Evolutionary conservation across 169 alveolate genomes (phyloP), one percentile per base, ranked within the genome.

Genomic region (Cyclospora cayetanensis): DNA sequence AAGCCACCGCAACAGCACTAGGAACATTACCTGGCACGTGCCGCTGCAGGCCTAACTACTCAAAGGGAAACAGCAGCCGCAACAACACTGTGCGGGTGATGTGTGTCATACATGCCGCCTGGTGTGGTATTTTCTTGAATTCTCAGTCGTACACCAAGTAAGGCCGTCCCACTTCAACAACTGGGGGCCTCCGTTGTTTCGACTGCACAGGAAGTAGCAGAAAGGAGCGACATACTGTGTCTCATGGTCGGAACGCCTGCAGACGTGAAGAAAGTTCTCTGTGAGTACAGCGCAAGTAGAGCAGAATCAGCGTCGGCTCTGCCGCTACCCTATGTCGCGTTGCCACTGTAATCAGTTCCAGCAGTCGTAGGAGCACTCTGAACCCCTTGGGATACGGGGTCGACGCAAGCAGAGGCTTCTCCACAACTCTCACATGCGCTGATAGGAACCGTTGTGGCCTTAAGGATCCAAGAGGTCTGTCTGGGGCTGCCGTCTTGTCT

Each of bases 201-300:
- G n/a, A 94, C 95, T 29, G 66, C 83, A 29, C 25, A 22, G 18
- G 97, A 96, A 60, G 74, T 96, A 9, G 98, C 97, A 60, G 46
- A 76, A 39, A 82, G 91, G 4, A 82, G 94, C 34, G 97, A 96
- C 79, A 92, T 92, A 22, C 94, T 97, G 5, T 97, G 96, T 92
- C 43, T 95, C 20, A 96, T 97, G 97, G 94, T 97, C 0, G 98
- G 98, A 3, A 95, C 93, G 60, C 98, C 98, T 12, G 90, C 93
- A 35, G 98, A 97, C 80, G 97, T 96, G 22, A 96, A 95, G 91
- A 77, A 95, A 55, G 86, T 42, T 20, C n/a, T 66, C 22, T 42
- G 91, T 83, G 29, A 35, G 80, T 60, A 83, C 25, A 43, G 39
- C 39, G 42, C 35, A 77, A 4, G 35, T n/a, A n/a, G n/a, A n/a